Conservation (phyloP, 2,329 filamentous ascomycete genomes). For the Bipolaris sorokiniana region DNA sequence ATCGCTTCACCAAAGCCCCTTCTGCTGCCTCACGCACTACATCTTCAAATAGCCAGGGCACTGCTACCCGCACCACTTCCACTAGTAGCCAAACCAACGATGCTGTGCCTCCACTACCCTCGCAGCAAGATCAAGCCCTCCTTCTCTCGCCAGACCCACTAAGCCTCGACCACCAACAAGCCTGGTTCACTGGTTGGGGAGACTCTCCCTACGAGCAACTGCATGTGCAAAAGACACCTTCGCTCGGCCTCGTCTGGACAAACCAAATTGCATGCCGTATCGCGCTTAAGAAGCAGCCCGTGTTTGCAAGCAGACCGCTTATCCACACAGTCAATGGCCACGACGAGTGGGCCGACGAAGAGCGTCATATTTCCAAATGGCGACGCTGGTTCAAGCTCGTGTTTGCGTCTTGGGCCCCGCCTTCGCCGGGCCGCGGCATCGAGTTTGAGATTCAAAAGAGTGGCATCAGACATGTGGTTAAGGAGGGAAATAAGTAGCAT, state of each 20-base stretch:
- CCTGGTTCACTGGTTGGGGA: constrained; percentile 96
- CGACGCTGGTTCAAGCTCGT: constrained; percentile 85
- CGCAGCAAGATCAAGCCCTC: constrained; percentile 27
- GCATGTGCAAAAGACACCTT: constrained; percentile 74
- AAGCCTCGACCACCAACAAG: constrained; percentile 84
- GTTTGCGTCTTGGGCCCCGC: constrained; percentile 77
- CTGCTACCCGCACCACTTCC: constrained; percentile 15
- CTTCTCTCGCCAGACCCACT: constrained; percentile 63
- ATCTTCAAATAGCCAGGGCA: constrained; percentile 3
- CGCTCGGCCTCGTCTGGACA: constrained; percentile 86
- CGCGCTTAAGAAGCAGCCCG: constrained; percentile 75
- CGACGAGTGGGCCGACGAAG: constrained; percentile 43
- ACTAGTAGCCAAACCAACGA: constrained; percentile 34
- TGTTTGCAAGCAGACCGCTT: constrained; percentile 43
- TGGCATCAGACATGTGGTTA: constrained; percentile 33
- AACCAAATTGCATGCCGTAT: constrained; percentile 86
- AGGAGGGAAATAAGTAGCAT: constrained; percentile 12
- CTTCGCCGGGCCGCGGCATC: constrained; percentile 60
- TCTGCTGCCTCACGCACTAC: constrained; percentile 32
- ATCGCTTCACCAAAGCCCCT: constrained; percentile 68
- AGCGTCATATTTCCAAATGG: constrained; percentile 63
- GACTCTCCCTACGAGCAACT: constrained; percentile 56
- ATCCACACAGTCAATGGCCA: constrained; percentile 41
- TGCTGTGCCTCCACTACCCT: constrained; percentile 14
- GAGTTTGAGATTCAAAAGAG: constrained; percentile 71